Conservation (phyloP, 2,329 filamentous ascomycete species). For the Monosporascus sp. region DNA sequence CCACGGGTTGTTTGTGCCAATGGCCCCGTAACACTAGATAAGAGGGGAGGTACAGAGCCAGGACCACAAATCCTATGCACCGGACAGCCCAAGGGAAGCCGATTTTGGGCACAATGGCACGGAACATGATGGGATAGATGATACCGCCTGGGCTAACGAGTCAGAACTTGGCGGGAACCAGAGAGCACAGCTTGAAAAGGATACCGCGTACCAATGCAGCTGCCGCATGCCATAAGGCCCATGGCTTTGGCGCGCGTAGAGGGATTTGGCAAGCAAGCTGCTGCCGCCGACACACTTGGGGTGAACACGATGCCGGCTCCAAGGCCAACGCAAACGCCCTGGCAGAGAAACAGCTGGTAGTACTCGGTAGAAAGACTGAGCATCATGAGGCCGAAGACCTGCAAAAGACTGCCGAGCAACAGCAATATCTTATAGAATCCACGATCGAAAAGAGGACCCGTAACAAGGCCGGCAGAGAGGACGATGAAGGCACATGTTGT, state of each 20-base stretch:
- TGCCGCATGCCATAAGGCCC: constrained; percentile 11
- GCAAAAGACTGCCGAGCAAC: constrained; percentile 6
- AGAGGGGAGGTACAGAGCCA: neutral
- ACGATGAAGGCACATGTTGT: constrained; percentile 15
- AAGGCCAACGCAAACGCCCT: constrained; percentile 10
- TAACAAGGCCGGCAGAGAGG: constrained; percentile 9
- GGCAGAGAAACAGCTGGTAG: constrained; percentile 14
- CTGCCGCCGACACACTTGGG: too few relatives aligned
- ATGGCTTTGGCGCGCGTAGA: constrained; percentile 15
- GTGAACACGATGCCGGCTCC: constrained; percentile 11
- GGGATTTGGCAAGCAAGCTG: constrained; percentile 8
- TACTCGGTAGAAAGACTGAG: constrained; percentile 6
- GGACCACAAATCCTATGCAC: constrained; percentile 8
- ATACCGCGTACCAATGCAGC: constrained; percentile 7
- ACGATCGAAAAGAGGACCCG: constrained; percentile 15
- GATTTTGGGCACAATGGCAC: neutral
- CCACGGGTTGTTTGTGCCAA: too few relatives aligned
- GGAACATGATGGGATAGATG: constrained; percentile 13
- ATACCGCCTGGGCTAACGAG: constrained; percentile 6
- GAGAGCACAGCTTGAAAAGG: neutral
- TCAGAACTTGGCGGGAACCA: too few relatives aligned
- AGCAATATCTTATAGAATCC: constrained; percentile 14
- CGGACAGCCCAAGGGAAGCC: constrained; percentile 16
- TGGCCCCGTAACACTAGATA: too few relatives aligned
- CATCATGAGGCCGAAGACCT: constrained; percentile 10